These are phyloP conservation scores for Jatropha curcas DNA, from an alignment of 345 rosid species.

Conservation along the genomic window DNA sequence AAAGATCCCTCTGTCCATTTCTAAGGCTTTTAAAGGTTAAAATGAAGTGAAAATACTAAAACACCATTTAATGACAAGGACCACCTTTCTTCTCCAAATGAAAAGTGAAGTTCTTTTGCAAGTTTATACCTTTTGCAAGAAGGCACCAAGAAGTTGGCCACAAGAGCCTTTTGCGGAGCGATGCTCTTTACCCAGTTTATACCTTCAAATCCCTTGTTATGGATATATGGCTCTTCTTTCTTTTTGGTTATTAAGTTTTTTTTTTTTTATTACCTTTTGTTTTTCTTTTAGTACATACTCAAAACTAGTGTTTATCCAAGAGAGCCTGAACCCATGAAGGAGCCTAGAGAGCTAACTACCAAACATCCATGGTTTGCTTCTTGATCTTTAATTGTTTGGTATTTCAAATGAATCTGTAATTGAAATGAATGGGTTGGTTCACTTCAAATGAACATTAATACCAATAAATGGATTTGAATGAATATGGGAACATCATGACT, in stretches of 20 bases:
- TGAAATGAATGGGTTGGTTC: too few relatives aligned
- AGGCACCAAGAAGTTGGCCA: constrained; percentile 94
- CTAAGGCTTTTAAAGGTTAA: too few relatives aligned
- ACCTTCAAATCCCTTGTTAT: not conserved
- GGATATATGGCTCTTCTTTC: not conserved
- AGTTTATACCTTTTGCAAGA: too few relatives aligned
- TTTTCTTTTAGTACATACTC: constrained; percentile 62
- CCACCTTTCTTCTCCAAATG: too few relatives aligned
- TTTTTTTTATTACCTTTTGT: not conserved
- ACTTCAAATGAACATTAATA: too few relatives aligned
- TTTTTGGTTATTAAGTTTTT: too few relatives aligned
- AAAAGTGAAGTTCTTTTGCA: too few relatives aligned
- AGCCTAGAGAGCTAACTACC: constrained; percentile 87
- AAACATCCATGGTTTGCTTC: constrained; percentile 82
- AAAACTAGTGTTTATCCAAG: constrained; percentile 98
- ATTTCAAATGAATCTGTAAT: too few relatives aligned
- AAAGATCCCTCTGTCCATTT: too few relatives aligned
- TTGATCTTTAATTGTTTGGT: too few relatives aligned
- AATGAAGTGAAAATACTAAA: too few relatives aligned
- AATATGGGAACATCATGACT: constrained; percentile 86
- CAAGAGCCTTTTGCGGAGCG: constrained; percentile 91
- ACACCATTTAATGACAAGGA: too few relatives aligned
- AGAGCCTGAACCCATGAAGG: constrained; percentile 95
- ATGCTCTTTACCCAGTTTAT: constrained; percentile 86
- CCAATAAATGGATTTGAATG: not conserved